These are phyloP conservation scores for Lasiodiplodia theobromae DNA, from an alignment of 2,329 filamentous ascomycete genomes.

Conservation along the genomic window DNA sequence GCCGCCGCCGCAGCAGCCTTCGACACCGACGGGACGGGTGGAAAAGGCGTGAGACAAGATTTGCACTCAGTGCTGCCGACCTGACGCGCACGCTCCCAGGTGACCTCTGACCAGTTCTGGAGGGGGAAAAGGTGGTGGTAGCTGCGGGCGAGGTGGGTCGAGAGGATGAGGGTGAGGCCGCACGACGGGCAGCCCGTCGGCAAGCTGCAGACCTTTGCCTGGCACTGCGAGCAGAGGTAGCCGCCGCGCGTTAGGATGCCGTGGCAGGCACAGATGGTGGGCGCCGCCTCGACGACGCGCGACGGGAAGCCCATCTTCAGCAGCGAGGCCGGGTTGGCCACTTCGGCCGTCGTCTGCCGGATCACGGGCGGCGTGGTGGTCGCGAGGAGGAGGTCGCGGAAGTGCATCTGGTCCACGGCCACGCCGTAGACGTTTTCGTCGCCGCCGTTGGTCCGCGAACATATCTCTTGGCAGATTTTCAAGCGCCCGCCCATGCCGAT, in stretches of 20 bases:
- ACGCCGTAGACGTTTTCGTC: conserved; percentile 80
- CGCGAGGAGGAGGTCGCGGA: conserved; percentile 85
- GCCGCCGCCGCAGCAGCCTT: conserved; percentile 24
- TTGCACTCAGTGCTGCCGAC: conserved; percentile 68
- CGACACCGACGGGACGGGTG: conserved; percentile 50
- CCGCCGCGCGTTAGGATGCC: conserved; percentile 81
- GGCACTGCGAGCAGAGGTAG: conserved; percentile 89
- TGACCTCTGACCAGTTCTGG: conserved; percentile 87
- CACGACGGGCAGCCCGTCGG: conserved; percentile 92
- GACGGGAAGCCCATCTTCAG: conserved; percentile 99
- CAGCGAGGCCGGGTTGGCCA: conserved; percentile 61
- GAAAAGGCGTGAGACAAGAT: conserved; percentile 78
- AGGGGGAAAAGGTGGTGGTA: conserved; percentile 57
- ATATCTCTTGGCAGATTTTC: conserved; percentile 89
- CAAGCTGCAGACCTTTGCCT: conserved; percentile 85
- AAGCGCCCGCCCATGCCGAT: conserved; percentile 92
- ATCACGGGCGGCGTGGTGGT: conserved; percentile 90
- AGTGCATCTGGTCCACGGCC: conserved; percentile 85
- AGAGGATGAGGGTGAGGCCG: conserved; percentile 89
- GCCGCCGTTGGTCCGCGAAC: conserved; percentile 83
- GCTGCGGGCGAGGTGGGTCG: conserved; percentile 63
- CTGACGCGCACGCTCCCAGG: conserved; percentile 73
- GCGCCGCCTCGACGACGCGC: conserved; percentile 73
- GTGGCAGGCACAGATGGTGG: conserved; percentile 90
- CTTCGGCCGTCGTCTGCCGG: conserved; percentile 55